A percentile compares a stretch with the other conserved stretches of the same genome.
These are phyloP conservation scores for Hygrocybe coccinea DNA, from an alignment of 768 basidiomycete species.

Conservation along the genomic window DNA sequence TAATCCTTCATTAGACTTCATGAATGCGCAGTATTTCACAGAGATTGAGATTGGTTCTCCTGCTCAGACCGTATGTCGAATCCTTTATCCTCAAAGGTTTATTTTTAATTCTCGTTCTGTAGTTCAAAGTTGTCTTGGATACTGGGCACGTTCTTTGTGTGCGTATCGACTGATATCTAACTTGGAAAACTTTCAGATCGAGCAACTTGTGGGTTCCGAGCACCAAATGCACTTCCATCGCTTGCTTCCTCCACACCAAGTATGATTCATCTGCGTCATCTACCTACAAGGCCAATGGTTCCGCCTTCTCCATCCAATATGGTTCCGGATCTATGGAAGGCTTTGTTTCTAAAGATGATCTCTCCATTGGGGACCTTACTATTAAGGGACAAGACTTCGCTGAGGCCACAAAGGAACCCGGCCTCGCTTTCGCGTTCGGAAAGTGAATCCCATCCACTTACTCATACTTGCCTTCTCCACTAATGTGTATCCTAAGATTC, in stretches of 20 bases:
- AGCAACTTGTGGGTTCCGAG: conserved; percentile 96
- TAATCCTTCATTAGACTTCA: conserved; percentile 61
- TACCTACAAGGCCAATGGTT: conserved; percentile 85
- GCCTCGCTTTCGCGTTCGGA: conserved; percentile 94
- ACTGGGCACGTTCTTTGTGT: conserved; percentile 55
- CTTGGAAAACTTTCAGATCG: conserved; percentile 44
- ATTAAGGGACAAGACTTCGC: conserved; percentile 83
- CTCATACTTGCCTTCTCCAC: neutral
- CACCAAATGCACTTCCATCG: conserved; percentile 73
- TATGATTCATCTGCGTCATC: conserved; percentile 78
- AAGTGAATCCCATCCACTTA: conserved; percentile 50
- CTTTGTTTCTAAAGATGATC: conserved; percentile 78
- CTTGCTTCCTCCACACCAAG: conserved; percentile 91
- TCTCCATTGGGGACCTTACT: conserved; percentile 77
- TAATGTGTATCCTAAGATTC: conserved; percentile 49
- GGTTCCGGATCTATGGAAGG: conserved; percentile 97
- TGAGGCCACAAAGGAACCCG: conserved; percentile 93
- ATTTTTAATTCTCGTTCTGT: conserved; percentile 6
- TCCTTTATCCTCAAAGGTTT: neutral
- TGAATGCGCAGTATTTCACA: conserved; percentile 97
- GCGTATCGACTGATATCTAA: neutral
- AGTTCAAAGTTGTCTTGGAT: conserved; percentile 95
- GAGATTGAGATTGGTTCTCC: conserved; percentile 82
- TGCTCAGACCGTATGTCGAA: conserved; percentile 61
- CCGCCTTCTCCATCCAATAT: conserved; percentile 86